A percentile compares a stretch with the other conserved stretches of the same genome.
Conservation (phyloP, 2,329 filamentous ascomycete genomes). For the Elsinoe fawcettii region DNA sequence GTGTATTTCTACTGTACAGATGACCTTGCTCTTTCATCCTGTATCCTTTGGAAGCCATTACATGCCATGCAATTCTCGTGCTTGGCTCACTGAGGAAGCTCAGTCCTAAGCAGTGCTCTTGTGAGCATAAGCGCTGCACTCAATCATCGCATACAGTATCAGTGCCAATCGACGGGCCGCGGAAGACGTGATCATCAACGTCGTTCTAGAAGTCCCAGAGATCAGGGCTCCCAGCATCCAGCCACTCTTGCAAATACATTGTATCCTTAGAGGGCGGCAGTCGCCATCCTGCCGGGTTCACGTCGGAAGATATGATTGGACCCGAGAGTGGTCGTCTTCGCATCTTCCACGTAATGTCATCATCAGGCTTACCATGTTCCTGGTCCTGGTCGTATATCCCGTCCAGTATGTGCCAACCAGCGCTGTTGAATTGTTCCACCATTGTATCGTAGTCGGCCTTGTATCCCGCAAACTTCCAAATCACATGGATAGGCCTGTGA, state of each 20-base stretch:
- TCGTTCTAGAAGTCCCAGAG: not conserved
- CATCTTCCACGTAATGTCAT: no score
- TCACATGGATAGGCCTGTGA: not conserved
- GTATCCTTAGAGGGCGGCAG: not conserved
- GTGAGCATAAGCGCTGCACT: no score
- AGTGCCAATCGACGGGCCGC: no score
- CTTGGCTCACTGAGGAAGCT: no score
- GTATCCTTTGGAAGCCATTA: no score
- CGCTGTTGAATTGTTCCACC: not conserved
- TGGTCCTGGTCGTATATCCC: no score
- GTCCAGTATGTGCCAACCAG: not conserved
- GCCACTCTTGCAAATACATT: not conserved
- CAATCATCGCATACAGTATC: no score
- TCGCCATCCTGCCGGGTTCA: not conserved
- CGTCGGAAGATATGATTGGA: not conserved
- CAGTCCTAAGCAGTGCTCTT: no score
- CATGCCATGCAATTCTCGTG: no score
- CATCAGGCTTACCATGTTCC: no score
- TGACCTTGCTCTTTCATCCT: not conserved
- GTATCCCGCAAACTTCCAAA: not conserved
- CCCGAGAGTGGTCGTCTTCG: not conserved
- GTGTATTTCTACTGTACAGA: not conserved
- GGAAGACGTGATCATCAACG: no score
- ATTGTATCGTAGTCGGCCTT: not conserved
- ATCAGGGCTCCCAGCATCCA: not conserved